phyloP scores from a whole-genome alignment of 495 filamentous ascomycete species.

The Neurospora sp. region DNA sequence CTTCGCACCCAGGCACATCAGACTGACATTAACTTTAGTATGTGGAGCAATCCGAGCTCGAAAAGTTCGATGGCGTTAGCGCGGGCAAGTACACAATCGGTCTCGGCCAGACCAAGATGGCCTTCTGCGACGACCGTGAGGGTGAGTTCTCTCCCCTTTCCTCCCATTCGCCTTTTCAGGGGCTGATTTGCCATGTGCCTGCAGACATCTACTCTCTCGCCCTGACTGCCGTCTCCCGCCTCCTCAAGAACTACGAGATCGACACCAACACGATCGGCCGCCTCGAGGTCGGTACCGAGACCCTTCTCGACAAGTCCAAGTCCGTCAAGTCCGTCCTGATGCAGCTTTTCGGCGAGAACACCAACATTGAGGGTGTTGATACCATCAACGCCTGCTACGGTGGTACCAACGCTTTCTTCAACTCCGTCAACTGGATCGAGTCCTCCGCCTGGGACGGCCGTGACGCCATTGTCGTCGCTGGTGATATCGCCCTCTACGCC shows the following conservation, averaged over 20 bases:
- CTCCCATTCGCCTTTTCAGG: slow-evolving; percentile 6
- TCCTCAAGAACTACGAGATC: slow-evolving; percentile 88
- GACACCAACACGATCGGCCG: slow-evolving; percentile 84
- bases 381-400: slow-evolving; percentile 98
- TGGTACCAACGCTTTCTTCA: slow-evolving; percentile 95
- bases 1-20: slow-evolving; percentile 8
- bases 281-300: slow-evolving; percentile 97
- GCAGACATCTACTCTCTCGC: slow-evolving; percentile 96
- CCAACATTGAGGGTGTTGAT: slow-evolving; percentile 93
- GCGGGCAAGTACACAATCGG: slow-evolving; percentile 97
- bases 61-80: slow-evolving; percentile 96
- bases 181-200: slow-evolving; percentile 15
- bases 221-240: slow-evolving; percentile 78
- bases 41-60: slow-evolving; percentile 89
- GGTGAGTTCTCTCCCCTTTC: slow-evolving; percentile 47
- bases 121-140: slow-evolving; percentile 98
- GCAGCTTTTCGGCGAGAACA: slow-evolving; percentile 84
- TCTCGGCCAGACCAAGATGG: slow-evolving; percentile 99
- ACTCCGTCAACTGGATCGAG: slow-evolving; percentile 94
- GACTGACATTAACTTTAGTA: slow-evolving; percentile 55
- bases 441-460: slow-evolving; percentile 97
- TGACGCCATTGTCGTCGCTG: slow-evolving; percentile 85
- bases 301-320: slow-evolving; percentile 97
- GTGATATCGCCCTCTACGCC: slow-evolving; percentile 97
- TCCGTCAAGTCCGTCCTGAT: slow-evolving; percentile 99